Evolutionary conservation across 768 basidiomycete genomes (phyloP).

Genomic region (Suillus fuscotomentosus): DNA sequence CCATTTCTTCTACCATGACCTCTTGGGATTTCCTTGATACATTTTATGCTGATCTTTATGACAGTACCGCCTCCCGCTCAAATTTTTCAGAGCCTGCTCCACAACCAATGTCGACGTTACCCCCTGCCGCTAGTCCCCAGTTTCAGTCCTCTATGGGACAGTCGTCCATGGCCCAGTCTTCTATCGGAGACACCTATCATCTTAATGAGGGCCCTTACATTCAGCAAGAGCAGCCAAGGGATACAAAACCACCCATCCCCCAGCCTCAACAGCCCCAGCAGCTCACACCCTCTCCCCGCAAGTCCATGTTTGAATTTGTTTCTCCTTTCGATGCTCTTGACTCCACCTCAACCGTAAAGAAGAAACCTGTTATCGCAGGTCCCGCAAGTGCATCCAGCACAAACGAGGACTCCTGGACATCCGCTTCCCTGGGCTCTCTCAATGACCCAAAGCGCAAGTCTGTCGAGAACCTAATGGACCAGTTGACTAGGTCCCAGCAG

Average conservation of each 20-base stretch:
- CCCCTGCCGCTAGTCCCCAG: conserved; percentile 46
- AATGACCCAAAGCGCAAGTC: conserved; percentile 73
- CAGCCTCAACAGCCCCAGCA: conserved; percentile 34
- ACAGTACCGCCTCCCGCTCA: conserved; percentile 47
- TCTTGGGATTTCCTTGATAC: conserved; percentile 32
- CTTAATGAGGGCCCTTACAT: conserved; percentile 36
- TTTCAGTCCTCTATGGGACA: conserved; percentile 27
- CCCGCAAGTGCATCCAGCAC: conserved; percentile 38
- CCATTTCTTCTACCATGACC: conserved; percentile 24
- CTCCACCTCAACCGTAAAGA: conserved; percentile 49
- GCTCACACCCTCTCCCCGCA: conserved; percentile 63
- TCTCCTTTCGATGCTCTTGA: conserved; percentile 81
- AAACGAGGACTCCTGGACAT: conserved; percentile 62
- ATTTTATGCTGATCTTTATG: conserved; percentile 25
- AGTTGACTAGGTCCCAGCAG: conserved; percentile 52
- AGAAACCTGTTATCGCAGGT: conserved; percentile 63
- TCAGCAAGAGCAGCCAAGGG: conserved; percentile 24
- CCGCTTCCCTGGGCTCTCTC: conserved; percentile 27
- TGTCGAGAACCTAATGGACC: conserved; percentile 78
- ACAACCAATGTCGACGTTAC: conserved; percentile 28
- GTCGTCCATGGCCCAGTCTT: neutral
- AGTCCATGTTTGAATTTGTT: conserved; percentile 83
- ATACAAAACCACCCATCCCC: conserved; percentile 18
- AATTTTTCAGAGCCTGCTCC: conserved; percentile 51
- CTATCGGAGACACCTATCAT: conserved; percentile 30